phyloP scores from a whole-genome alignment of 208 protist genomes.

The Phytomonas francai region DNA sequence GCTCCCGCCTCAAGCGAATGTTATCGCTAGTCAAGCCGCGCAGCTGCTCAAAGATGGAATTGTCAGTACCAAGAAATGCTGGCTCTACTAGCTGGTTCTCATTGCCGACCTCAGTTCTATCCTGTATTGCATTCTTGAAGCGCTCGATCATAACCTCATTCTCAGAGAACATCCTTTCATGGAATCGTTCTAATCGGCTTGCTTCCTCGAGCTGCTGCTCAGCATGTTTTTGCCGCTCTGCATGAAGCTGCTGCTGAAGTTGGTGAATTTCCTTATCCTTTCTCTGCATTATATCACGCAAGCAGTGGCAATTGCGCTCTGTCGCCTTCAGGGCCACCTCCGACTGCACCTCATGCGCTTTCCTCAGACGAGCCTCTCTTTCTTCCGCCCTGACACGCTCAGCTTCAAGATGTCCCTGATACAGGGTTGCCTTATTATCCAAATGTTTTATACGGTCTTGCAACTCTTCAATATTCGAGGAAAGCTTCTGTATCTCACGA shows the following conservation, averaged over 20 bases:
- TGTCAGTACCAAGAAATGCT: constrained; percentile 11
- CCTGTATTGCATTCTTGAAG: constrained; percentile 65
- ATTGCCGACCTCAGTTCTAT: constrained; percentile 27
- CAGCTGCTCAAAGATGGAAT: constrained; percentile 41
- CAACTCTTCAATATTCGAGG: constrained; percentile 23
- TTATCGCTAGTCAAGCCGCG: constrained; percentile 54
- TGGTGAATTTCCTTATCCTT: constrained; percentile 60
- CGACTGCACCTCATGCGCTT: constrained; percentile 63
- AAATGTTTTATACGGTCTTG: constrained; percentile 39
- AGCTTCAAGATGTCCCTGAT: constrained; percentile 52
- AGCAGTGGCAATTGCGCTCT: constrained; percentile 71
- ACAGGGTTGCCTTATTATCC: constrained; percentile 28
- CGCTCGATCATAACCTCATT: constrained; percentile 79
- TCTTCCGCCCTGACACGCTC: constrained; percentile 48
- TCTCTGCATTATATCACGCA: constrained; percentile 70
- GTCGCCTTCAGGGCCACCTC: constrained; percentile 62
- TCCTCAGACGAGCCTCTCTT: constrained; percentile 46
- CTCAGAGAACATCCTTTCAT: constrained; percentile 78
- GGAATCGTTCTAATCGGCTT: constrained; percentile 69
- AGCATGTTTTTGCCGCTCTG: constrained; percentile 58
- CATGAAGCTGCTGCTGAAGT: constrained; percentile 67
- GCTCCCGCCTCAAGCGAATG: constrained; percentile 52
- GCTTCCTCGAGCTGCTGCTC: constrained; percentile 74
- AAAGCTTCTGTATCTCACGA: constrained; percentile 21
- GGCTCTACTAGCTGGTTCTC: constrained; percentile 10